Evolutionary conservation across 768 basidiomycete genomes (phyloP), one percentile per base, ranked within the genome.

Genomic region (Tremella yokohamensis): DNA sequence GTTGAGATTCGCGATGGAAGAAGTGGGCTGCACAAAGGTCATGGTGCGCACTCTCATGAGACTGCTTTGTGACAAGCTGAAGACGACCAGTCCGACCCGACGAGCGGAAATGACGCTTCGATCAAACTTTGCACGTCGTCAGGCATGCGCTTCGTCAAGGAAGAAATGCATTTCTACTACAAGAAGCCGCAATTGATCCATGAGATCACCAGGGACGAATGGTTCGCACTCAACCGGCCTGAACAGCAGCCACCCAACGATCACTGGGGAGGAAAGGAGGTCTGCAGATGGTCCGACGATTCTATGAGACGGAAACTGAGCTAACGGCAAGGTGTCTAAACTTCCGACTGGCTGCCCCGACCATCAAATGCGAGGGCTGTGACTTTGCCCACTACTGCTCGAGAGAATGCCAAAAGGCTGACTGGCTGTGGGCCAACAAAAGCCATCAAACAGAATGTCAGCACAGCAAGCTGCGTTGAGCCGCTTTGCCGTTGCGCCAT

Each of bases 361-460:
- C 50, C 3, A 47, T 66, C 8, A 16, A 40, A 1, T 72, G 73
- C 50, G 8, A 38, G 1, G 39, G 59, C 13, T 74, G 73, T 40
- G 53, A 62, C 39, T 74, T 70, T 70, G 73, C 65, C 7, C 61
- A 56, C 42, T 74, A 72, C 53, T 74, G 73, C 56, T 72, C 68
- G 8, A 58, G 68, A 26, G 70, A 72, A 39, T 74, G 73, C 57
- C 70, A 72, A 49, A 40, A 61, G 25, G 73, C 73, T 13, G 70
- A 74, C 56, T 74, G 73, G 73, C 50, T 68, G 1, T 50, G 45
- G n/a, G 25, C 38, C 0, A 57, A 34, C 29, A 34, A 59, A 3
- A 70, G 70, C 9, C 72, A 74, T 63, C 65, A 68, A 45, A 19
- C 54, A 8, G 68, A 73, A 45, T 73, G 71, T 37, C 54, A 64